Evolutionary conservation across 2,329 filamentous ascomycete species (phyloP), one percentile per base, ranked within the genome.

Genomic region (Neophaeococcomyces mojaviensis): DNA sequence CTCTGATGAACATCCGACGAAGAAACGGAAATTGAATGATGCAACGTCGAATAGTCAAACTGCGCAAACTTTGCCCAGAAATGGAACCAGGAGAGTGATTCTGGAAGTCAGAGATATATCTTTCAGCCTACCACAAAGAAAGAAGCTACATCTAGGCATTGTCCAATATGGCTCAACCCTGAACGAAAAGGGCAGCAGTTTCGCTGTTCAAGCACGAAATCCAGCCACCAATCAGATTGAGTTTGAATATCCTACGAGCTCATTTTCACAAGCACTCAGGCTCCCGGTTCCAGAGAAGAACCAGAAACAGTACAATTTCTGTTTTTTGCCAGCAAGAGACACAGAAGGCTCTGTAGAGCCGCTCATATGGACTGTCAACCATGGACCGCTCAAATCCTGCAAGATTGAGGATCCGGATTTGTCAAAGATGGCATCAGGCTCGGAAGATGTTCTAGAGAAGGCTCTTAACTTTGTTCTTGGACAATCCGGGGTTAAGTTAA

Each of bases 271-370:
- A 58, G 67, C 77, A 40, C 68, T 82, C 53, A 79, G 77, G 55
- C 67, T 82, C 32, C 78, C 79, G 0, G 73, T 82, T 2, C 79
- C 79, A 4, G 79, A 82, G 55, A 82, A 82, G 57, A 71, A 77
- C 3, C 75, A 79, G 50, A 73, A 76, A 45, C 77, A 81, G 55
- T 76, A 76, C 62, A 80, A 79, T 55, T 82, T 81, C 58, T 74
- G 79, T 56, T 61, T 82, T 34, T 68, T 82, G 33, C 77, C 79
- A 2, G 61, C 69, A 22, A 66, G 70, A 41, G 70, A 65, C 15
- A 68, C 77, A 53, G 66, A 77, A 18, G 70, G 65, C 20, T 59
- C 66, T 2, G 65, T 67, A 18, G 78, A 81, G 52, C 71, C 76
- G 16, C 73, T 81, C 36, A 71, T 82, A 4, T 82, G 76, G 67